Evolutionary conservation across 345 rosid genomes (phyloP), one percentile per base, ranked within the genome.

Genomic region (Arabis hirsuta): DNA sequence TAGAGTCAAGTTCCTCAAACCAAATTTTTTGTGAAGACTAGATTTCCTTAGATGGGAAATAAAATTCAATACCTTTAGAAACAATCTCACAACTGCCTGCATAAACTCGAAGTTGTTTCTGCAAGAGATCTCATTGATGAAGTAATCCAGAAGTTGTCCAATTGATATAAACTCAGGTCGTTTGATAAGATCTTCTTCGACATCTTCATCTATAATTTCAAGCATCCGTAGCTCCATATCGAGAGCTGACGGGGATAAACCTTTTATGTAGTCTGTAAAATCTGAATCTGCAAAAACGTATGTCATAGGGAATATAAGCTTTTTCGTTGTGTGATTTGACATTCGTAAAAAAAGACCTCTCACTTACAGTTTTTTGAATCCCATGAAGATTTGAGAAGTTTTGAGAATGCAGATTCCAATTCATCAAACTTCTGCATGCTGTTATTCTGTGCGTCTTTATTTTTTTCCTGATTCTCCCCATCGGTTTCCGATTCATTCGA

Each of bases 191-290:
- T 88, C 96, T 74, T 91, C 78, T 66, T 78, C 72, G 56, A 71
- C 83, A 13, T 77, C 86, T 3, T 91, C 90, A 64, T 95, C 97
- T 73, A 95, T 83, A 24, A 95, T 90, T 73, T 95, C 94, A 85
- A 95, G 90, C 92, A 95, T 79, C 45, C 97, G 80, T 56, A 95
- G 87, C 76, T 95, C 98, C 84, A 90, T 69, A 57, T 95, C 98
- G 78, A 95, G 79, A 59, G 86, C 84, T 69, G 99, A 86, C 12
- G 99, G 92, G 11, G 99, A 90, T 73, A 91, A 78, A 65, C 88
- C 82, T 82, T 95, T 88, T 55, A 95, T 67, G 82, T 86, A 90
- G n/a, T 88, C 80, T 0, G 98, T 95, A 72, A 95, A 95, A 34
- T 71, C 83, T 29, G 87, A 81, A 81, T 83, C 98, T 91, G 87